phyloP scores from a whole-genome alignment of 2,329 filamentous ascomycete genomes.

The Scedosporium dehoogii region DNA sequence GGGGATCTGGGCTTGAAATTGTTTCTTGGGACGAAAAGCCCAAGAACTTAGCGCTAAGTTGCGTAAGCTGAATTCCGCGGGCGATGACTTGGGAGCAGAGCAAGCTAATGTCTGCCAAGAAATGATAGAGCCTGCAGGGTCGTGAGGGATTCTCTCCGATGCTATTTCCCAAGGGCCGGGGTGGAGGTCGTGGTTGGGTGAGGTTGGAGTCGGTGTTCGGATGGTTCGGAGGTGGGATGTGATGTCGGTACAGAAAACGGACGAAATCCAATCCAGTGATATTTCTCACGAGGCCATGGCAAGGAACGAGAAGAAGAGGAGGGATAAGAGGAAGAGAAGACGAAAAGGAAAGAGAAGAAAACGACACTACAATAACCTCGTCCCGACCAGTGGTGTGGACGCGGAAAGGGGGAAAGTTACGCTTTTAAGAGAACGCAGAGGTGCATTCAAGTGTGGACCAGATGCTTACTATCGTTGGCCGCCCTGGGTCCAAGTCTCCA shows the following conservation, averaged over 20 bases:
- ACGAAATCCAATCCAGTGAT: background rate
- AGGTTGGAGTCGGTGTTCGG: background rate
- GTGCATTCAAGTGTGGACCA: too few relatives aligned
- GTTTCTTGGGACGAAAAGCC: background rate
- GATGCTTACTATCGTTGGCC: too few relatives aligned
- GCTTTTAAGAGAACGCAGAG: too few relatives aligned
- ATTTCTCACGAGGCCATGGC: background rate
- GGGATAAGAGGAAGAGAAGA: background rate
- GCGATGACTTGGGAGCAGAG: background rate
- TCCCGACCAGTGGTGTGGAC: background rate
- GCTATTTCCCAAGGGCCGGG: background rate
- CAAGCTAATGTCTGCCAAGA: slow-evolving; percentile 2
- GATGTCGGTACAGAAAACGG: background rate
- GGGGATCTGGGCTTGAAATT: background rate
- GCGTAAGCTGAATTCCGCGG: background rate
- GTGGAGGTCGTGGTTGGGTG: background rate
- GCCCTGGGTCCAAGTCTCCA: too few relatives aligned
- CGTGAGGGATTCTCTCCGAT: background rate
- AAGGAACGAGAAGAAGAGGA: background rate
- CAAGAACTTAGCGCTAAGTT: background rate
- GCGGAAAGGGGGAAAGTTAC: too few relatives aligned
- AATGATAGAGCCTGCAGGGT: background rate
- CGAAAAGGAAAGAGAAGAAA: background rate
- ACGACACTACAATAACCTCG: background rate
- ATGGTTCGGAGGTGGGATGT: background rate